Percentiles rank a stretch among this genome's conserved stretches.
Conservation (phyloP, 345 rosid genomes). For the Jatropha curcas region DNA sequence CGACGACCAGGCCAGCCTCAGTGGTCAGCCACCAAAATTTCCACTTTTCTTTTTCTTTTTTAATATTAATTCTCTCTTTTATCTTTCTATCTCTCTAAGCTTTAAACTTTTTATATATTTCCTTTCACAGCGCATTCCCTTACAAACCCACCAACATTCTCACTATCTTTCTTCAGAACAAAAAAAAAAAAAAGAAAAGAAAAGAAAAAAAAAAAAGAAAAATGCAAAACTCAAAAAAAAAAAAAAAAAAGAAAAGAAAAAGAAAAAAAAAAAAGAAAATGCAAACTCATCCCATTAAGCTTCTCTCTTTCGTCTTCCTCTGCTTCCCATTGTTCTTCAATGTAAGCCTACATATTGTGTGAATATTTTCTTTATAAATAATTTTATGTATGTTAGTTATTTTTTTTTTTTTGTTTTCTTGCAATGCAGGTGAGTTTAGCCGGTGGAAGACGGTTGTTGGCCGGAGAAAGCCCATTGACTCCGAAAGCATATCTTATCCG, state of each 20-base stretch:
- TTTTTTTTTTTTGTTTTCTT: background rate
- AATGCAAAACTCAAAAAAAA: conserved; percentile 13
- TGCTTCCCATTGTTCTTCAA: conserved; percentile 6
- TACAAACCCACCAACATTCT: conserved; percentile 22
- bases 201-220: background rate
- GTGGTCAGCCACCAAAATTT: too few species aligned
- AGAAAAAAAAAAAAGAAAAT: conserved; percentile 2
- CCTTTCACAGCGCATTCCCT: background rate
- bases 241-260: background rate
- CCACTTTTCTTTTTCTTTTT: background rate
- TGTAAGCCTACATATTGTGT: too few species aligned
- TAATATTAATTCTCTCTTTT: background rate
- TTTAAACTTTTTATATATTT: conserved; percentile 15
- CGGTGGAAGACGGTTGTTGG: background rate
- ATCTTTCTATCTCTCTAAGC: background rate
- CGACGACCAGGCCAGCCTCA: too few species aligned
- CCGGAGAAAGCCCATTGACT: conserved; percentile 62
- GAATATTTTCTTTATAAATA: too few species aligned
- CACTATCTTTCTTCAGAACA: background rate
- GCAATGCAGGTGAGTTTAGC: conserved; percentile 28
- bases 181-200: too few species aligned
- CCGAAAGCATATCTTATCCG: conserved; percentile 74
- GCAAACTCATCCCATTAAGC: conserved; percentile 1
- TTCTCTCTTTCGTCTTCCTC: conserved; percentile 5
- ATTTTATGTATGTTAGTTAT: too few species aligned